Evolutionary conservation across 352 stramenopile genomes (phyloP), one percentile per base, ranked within the genome.

Genomic region (Pythium dissotocum): DNA sequence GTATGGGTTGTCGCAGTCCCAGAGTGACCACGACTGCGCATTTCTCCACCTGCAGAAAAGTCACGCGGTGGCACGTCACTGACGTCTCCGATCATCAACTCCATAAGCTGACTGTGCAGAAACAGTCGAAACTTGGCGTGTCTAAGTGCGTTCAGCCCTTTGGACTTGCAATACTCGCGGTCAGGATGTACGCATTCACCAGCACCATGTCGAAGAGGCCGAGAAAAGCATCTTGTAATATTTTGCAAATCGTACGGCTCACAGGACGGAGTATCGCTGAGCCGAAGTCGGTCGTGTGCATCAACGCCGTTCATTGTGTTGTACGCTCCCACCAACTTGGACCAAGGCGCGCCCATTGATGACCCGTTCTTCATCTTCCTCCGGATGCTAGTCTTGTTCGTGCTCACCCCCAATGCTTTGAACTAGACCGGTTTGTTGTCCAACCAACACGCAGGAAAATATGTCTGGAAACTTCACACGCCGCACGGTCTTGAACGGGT

Each of bases 181-280:
- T 32, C 1, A 53, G 12, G 46, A 53, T 30, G 46, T 53, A 32
- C 6, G 46, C 46, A 12, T 53, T 53, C 18, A 53, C 46, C 18
- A 53, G 9, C 16, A 3, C 46, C 46, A 53, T 53, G 46, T 53
- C 46, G 46, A 53, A 53, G 13, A 53, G 18, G 4, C 46, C 46
- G 28, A 53, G 46, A 30, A 53, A 6, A 53, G 46, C 46, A 53
- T 53, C 46, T 53, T 53, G 46, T 53, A 53, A 12, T 53, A 53
- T 16, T 53, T 53, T 30, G 46, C 46, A 30, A 32, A 53, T 2
- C 46, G 46, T 6, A 53, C 46, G 7, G 46, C 4, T 12, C 46
- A 6, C 46, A 30, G 46, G 46, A 30, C 46, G 18, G 46, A 53
- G 21, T 53, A 53, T 53, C 46, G 16, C 12, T 53, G 46, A 53